Evolutionary conservation across 495 filamentous ascomycete species (phyloP).

Genomic region (Penicillium maclennaniae): DNA sequence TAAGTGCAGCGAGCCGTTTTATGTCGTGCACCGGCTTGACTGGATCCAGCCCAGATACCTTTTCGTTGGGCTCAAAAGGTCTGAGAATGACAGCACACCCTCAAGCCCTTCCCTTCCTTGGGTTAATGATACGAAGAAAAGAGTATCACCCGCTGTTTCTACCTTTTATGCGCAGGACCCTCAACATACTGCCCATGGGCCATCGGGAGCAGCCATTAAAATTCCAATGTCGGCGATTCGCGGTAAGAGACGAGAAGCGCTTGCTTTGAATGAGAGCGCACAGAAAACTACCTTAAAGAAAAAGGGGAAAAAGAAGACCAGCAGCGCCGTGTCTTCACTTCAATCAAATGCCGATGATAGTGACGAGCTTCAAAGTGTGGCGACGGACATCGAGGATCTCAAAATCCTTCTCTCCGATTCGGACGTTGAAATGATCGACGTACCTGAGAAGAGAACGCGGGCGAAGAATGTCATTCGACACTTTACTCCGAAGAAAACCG

Average conservation of each 20-base stretch:
- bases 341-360: conserved; percentile 1
- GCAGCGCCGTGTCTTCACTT: too few relatives aligned
- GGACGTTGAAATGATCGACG: neutral
- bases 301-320: conserved; percentile 1
- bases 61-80: conserved; percentile 48
- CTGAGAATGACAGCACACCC: conserved; percentile 8
- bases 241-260: conserved; percentile 27
- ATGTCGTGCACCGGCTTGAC: conserved; percentile 71
- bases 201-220: conserved; percentile 21
- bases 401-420: conserved; percentile 20
- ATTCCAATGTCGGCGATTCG: conserved; percentile 52
- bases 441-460: neutral
- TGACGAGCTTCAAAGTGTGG: conserved; percentile 11
- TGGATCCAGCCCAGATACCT: conserved; percentile 94
- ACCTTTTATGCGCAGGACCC: conserved; percentile 54
- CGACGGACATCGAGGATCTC: conserved; percentile 26
- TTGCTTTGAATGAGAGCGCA: neutral
- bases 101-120: conserved; percentile 23
- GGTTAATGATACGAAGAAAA: neutral
- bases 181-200: conserved; percentile 37
- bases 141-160: neutral
- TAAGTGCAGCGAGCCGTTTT: conserved; percentile 48
- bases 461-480: neutral
- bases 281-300: conserved; percentile 11
- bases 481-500: neutral